Conservation (phyloP, 306 rosid species). For the Dicorynia guianensis region DNA sequence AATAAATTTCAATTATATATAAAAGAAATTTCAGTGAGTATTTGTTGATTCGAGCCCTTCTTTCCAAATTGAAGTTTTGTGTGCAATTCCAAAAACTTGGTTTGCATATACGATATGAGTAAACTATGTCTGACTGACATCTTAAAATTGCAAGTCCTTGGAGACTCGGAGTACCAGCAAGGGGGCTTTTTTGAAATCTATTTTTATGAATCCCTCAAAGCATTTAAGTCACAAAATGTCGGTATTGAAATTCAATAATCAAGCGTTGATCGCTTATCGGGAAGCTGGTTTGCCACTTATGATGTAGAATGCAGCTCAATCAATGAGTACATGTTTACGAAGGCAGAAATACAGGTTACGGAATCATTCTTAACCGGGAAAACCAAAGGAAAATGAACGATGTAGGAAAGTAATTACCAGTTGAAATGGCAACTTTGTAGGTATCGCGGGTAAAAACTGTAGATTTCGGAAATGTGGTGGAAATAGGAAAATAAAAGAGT, state of each 20-base stretch:
- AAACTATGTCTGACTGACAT: background rate
- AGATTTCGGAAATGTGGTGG: slow-evolving; percentile 19
- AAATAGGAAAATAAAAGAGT: background rate
- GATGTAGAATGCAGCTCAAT: background rate
- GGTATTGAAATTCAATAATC: background rate
- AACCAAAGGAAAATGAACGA: background rate
- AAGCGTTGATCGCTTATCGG: background rate
- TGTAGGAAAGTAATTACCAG: background rate
- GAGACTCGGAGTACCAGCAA: background rate
- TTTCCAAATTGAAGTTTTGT: background rate
- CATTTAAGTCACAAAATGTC: background rate
- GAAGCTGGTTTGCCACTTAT: background rate
- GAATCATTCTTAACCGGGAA: background rate
- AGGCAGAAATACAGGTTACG: background rate
- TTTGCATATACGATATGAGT: background rate
- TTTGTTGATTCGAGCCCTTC: background rate
- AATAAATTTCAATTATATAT: too few relatives aligned
- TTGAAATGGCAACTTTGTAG: background rate
- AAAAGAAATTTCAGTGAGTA: background rate
- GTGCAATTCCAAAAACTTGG: background rate
- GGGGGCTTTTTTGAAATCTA: background rate
- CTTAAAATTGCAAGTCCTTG: background rate
- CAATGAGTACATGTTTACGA: background rate
- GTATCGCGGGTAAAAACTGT: background rate
- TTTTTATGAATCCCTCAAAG: background rate